Evolutionary conservation across 1,284 basidiomycete genomes (phyloP), one percentile per base, ranked within the genome.

Genomic region (Calocybe gambosa): DNA sequence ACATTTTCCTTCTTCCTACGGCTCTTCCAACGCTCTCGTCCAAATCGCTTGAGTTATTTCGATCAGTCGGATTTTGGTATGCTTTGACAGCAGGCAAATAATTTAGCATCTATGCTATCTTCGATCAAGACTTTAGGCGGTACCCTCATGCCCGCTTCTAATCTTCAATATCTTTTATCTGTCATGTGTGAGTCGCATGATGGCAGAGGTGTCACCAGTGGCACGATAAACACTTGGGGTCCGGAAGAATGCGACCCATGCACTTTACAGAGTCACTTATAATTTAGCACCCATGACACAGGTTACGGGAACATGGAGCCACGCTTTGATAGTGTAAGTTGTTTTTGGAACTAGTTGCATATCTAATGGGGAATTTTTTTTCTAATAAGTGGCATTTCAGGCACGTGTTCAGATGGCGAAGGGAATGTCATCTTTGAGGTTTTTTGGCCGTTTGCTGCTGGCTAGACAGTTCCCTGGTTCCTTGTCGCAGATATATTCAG

Each of bases 381-480:
- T 36, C 45, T 23, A 12, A 39, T 18, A 33, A 23, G 34, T 47
- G 8, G 23, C 18, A 42, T 38, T 38, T 36, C 36, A 43, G 40
- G 35, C 43, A 42, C 43, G 43, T 41, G 40, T 21, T 37, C 39
- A 9, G 18, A 29, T 43, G 33, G 40, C 35, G 41, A 37, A 44
- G 6, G 7, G 5, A 26, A 29, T 13, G 26, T 29, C 36, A 42
- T 39, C 36, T 39, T 46, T 67, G 65, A 64, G 63, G 61, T 58
- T 58, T 65, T 65, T 67, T 66, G 52, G 63, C 65, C 56, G 62
- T 67, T 67, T 62, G 64, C 54, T 61, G 50, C 41, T 50, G 52
- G 51, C 40, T 47, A 46, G 45, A 54, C 44, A 43, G 33, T 33
- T 6, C 29, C 26, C 45, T 19, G 16, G 43, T 43, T 31, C 23